Evolutionary conservation across 2,329 filamentous ascomycete genomes (phyloP).

Genomic region (Trichoderma hamatum): DNA sequence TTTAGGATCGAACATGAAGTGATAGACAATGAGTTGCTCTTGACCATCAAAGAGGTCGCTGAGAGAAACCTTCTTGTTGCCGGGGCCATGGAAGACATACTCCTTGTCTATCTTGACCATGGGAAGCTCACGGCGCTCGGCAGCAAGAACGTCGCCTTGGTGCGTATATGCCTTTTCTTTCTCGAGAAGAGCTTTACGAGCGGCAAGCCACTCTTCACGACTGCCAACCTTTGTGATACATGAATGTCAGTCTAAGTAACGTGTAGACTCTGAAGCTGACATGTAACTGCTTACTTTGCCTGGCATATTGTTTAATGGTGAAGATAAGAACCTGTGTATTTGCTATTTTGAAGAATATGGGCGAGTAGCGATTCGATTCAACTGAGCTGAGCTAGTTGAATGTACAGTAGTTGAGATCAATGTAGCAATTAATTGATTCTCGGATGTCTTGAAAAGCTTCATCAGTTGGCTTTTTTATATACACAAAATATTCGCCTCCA

Average conservation of each 20-base stretch:
- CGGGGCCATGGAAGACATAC: conserved; percentile 42
- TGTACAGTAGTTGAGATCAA: background rate
- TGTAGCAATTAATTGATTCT: background rate
- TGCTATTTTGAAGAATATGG: background rate
- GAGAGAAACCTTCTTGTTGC: conserved; percentile 34
- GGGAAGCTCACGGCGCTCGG: conserved; percentile 42
- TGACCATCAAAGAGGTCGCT: conserved; percentile 40
- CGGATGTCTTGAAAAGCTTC: background rate
- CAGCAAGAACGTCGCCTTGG: conserved; percentile 37
- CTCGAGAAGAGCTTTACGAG: conserved; percentile 40
- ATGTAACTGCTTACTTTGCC: background rate
- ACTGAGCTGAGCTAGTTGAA: background rate
- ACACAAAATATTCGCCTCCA: background rate
- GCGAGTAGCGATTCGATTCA: background rate
- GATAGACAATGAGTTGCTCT: conserved; percentile 47
- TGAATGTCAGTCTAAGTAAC: background rate
- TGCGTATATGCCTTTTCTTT: conserved; percentile 42
- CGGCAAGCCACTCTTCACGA: conserved; percentile 41
- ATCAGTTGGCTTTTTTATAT: background rate
- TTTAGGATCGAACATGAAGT: conserved; percentile 50
- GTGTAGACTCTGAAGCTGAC: background rate
- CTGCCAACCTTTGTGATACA: conserved; percentile 35
- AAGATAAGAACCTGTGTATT: background rate
- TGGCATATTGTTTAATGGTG: background rate
- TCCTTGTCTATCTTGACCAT: conserved; percentile 44